Conservation (phyloP, 805 yeast genomes). For the Saturnispora hagleri region DNA sequence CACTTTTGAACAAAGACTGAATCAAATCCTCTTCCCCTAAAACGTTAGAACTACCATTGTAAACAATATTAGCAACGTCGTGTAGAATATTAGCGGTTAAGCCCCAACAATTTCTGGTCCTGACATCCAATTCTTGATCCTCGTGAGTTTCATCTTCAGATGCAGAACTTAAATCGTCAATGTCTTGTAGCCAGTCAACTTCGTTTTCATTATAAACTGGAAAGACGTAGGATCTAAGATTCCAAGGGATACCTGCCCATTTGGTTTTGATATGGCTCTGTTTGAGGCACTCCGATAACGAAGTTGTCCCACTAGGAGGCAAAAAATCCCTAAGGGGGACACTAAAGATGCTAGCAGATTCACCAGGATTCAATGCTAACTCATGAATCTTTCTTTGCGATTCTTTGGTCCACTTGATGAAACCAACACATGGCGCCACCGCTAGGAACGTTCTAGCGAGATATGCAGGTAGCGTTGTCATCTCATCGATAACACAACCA, state of each 20-base stretch:
- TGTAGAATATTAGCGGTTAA: slow-evolving; percentile 71
- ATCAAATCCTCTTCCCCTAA: slow-evolving; percentile 63
- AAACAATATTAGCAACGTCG: slow-evolving; percentile 52
- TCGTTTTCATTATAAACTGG: slow-evolving; percentile 47
- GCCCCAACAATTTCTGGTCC: slow-evolving; percentile 73
- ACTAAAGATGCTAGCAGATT: slow-evolving; percentile 60
- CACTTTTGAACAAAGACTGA: slow-evolving; percentile 39
- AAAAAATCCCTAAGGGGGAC: slow-evolving; percentile 59
- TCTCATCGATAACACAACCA: slow-evolving; percentile 51
- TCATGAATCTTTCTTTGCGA: slow-evolving; percentile 17
- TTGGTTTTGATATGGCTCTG: slow-evolving; percentile 30
- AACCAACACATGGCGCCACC: slow-evolving; percentile 73
- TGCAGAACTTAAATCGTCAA: slow-evolving; percentile 52
- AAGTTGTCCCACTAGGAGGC: slow-evolving; percentile 24
- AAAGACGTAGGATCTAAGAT: slow-evolving; percentile 51
- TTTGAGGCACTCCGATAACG: slow-evolving; percentile 27
- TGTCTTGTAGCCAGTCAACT: slow-evolving; percentile 52
- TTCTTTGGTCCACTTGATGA: slow-evolving; percentile 37
- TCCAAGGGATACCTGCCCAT: slow-evolving; percentile 74
- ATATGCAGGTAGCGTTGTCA: slow-evolving; percentile 66
- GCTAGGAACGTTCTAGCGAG: slow-evolving; percentile 73
- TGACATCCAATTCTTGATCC: slow-evolving; percentile 32
- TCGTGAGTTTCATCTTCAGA: slow-evolving; percentile 34
- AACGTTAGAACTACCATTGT: slow-evolving; percentile 27
- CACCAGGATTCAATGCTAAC: slow-evolving; percentile 63